Conservation (phyloP, 2,329 filamentous ascomycete genomes). For the Ophiobolus disseminans region DNA sequence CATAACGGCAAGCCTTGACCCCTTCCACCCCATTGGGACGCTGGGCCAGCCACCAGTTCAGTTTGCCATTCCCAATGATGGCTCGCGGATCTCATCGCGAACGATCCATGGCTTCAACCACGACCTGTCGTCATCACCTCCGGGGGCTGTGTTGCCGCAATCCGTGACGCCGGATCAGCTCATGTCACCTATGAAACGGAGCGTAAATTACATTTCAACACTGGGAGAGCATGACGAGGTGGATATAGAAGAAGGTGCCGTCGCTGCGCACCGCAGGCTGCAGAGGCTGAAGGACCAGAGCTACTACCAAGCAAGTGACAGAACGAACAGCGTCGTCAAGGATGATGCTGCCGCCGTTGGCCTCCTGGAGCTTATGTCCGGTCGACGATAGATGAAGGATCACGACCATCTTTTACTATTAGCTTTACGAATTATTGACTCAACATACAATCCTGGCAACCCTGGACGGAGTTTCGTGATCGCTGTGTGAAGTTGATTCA, state of each 20-base stretch:
- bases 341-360: slow-evolving; percentile 62
- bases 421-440: too few relatives aligned
- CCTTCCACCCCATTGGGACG: slow-evolving; percentile 37
- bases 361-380: slow-evolving; percentile 57
- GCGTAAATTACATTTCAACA: too few relatives aligned
- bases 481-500: too few relatives aligned
- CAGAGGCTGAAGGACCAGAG: slow-evolving; percentile 37
- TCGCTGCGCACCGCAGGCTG: slow-evolving; percentile 28
- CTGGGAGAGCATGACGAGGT: slow-evolving; percentile 21
- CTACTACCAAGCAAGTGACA: slow-evolving; percentile 42
- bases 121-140: slow-evolving; percentile 41
- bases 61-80: slow-evolving; percentile 31
- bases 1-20: slow-evolving; percentile 41
- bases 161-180: slow-evolving; percentile 29
- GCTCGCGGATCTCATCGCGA: slow-evolving; percentile 48
- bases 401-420: too few relatives aligned
- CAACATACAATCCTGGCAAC: too few relatives aligned
- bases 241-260: slow-evolving; percentile 20
- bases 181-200: slow-evolving; percentile 23
- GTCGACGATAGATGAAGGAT: slow-evolving; percentile 28
- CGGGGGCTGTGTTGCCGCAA: slow-evolving; percentile 17
- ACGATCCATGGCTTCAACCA: slow-evolving; percentile 38
- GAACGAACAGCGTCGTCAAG: slow-evolving; percentile 57
- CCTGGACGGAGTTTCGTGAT: too few relatives aligned
- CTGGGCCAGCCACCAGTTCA: slow-evolving; percentile 50